Base-by-base conservation (phyloP, 106 monocot genomes). In the Dendrobium officinale region DNA sequence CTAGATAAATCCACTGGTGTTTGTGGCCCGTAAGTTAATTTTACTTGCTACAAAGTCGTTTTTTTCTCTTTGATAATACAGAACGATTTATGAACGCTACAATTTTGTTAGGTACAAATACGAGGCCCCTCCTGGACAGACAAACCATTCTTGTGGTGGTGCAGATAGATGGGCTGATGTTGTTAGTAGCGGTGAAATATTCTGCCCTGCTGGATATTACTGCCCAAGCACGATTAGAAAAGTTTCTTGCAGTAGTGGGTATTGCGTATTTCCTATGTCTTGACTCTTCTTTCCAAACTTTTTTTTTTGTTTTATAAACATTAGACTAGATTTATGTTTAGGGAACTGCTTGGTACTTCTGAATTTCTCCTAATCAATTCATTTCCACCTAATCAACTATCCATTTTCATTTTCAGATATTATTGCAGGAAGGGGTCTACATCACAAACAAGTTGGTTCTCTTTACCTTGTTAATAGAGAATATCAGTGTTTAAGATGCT, bases 111-210 rank as follows among this genome's bases (percentile, higher is more conserved):
- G 91, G 70, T 91, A 91, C 61, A 80, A 74, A 51, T 91, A 91
- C 79, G 88, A 88, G 55, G 79, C 85, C 80, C 77, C 91, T 79
- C 83, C 86, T 16, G 85, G 85, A 81, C 42, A 67, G 22, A 16
- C 41, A 75, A 87, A 88, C 27, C 86, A 83, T 81, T 79, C 84
- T 24, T 91, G 91, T 77, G 91, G 91, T 22, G 78, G 86, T 76
- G 91, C 91, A 79, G 86, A 91, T 86, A 82, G 20, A 24, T 91
- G 91, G 91, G 86, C 85, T 66, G 91, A 91, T 86, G 82, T 85
- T 77, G 20, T 16, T 77, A 85, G 73, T 15, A 91, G 83, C 66
- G 27, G 77, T 72, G 82, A 81, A 68, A 58, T 91, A 0, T 91
- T 91, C 77, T 91, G 91, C 67, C 88, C 91, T 24, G 85, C 82